These are phyloP conservation scores for Seiridium cupressi DNA, from an alignment of 2,329 filamentous ascomycete genomes.

Conservation along the genomic window DNA sequence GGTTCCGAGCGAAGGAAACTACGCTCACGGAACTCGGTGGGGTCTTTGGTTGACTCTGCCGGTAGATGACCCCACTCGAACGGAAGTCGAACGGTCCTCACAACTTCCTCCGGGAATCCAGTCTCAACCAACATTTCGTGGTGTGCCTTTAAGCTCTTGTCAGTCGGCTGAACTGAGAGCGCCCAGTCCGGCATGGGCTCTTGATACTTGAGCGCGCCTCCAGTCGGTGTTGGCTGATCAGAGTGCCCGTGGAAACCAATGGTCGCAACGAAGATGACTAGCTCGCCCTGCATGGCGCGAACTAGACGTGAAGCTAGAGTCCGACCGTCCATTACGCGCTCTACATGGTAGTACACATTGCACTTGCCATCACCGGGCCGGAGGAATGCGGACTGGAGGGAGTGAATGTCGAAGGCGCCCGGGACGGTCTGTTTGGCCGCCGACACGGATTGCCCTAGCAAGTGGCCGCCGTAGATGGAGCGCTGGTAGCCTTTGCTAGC, in stretches of 20 bases:
- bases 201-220: neutral
- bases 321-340: constrained; percentile 10
- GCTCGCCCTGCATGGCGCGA: constrained; percentile 5
- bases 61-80: constrained; percentile 6
- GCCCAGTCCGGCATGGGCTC: neutral
- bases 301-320: constrained; percentile 8
- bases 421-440: constrained; percentile 10
- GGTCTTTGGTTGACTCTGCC: neutral
- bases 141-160: neutral
- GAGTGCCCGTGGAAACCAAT: constrained; percentile 5
- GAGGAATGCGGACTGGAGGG: constrained; percentile 9
- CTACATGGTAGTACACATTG: constrained; percentile 6
- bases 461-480: constrained; percentile 10
- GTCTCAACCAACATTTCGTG: neutral
- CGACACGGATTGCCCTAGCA: constrained; percentile 10
- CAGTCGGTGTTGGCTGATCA: neutral
- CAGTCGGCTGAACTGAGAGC: neutral
- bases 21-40: constrained; percentile 2
- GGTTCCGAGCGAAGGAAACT: constrained; percentile 7
- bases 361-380: neutral
- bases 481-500: neutral
- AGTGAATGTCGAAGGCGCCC: constrained; percentile 7
- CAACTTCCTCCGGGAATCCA: neutral
- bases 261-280: constrained; percentile 6
- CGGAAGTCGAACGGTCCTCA: neutral